Evolutionary conservation across 768 basidiomycete genomes (phyloP), one percentile per base, ranked within the genome.

Genomic region (Paxillus rubicundulus): DNA sequence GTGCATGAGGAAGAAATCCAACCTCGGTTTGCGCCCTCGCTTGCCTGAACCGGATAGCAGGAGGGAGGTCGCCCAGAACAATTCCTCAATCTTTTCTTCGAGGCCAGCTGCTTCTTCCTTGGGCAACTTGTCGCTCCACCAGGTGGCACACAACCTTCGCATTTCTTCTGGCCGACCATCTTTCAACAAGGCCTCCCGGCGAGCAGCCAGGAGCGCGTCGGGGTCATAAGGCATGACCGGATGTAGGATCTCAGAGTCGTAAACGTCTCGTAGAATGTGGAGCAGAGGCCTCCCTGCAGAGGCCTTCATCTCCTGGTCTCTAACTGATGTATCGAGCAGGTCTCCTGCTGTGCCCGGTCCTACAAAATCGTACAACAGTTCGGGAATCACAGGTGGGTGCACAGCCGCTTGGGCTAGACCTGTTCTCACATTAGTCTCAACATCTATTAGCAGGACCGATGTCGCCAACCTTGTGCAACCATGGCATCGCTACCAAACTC

Each of bases 1-100:
- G 57, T 84, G 83, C 80, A 81, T 79, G 46, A 84, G 66, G 75
- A 82, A 81, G 68, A 84, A 74, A 52, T 28, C 27, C 8, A 8
- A 28, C 8, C 27, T 28, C 27, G 27, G 27, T 28, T 8, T 28
- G 27, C 8, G 27, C 27, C 27, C 27, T 28, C 27, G 4, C 4
- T 28, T 28, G 27, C 27, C 27, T 28, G 27, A 28, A 0, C 73
- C 78, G 27, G 74, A 74, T 32, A 80, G 67, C 14, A 84, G 70
- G 7, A 82, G 69, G 2, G 78, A 76, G n/a, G 72, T 68, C 5
- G 64, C 58, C 76, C 79, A 82, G 18, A 81, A 61, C 42, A 77
- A 53, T 59, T 85, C 82, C 54, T 83, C 78, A 14, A 75, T 58
- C 47, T 77, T 77, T 24, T 59, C 61, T 9, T 72, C 70, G 13